These are phyloP conservation scores for Amphichorda felina DNA, from an alignment of 2,329 filamentous ascomycete species.

Conservation along the genomic window DNA sequence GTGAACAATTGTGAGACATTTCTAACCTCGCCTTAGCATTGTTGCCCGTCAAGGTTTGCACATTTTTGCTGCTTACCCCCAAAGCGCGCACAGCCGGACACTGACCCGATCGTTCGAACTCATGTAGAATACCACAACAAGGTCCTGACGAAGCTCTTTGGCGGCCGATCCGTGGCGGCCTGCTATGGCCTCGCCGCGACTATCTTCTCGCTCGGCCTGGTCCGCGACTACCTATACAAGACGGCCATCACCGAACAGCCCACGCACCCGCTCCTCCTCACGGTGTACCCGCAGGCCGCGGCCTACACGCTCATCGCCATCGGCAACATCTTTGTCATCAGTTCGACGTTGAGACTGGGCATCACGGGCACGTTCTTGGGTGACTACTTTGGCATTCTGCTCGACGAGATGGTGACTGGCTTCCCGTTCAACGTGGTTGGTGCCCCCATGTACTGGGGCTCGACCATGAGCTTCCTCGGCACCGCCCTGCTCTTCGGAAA, in stretches of 20 bases:
- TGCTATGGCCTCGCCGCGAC: conserved; percentile 82
- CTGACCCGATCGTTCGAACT: not conserved
- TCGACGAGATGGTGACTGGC: conserved; percentile 86
- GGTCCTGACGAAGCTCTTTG: conserved; percentile 75
- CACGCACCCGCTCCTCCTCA: conserved; percentile 59
- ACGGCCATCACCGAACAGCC: conserved; percentile 67
- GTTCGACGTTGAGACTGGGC: conserved; percentile 83
- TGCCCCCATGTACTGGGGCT: conserved; percentile 95
- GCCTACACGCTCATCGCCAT: conserved; percentile 59
- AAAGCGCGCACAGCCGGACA: too few species aligned
- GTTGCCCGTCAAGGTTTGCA: conserved; percentile 73
- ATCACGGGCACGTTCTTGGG: conserved; percentile 94
- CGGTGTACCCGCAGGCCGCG: conserved; percentile 43
- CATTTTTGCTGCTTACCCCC: too few species aligned
- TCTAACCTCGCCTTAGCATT: conserved; percentile 43
- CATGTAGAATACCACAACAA: conserved; percentile 78
- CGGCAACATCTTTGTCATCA: conserved; percentile 78
- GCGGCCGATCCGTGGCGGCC: conserved; percentile 62
- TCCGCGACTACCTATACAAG: conserved; percentile 84
- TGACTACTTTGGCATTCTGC: conserved; percentile 97
- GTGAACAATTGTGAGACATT: too few species aligned
- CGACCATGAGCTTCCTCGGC: conserved; percentile 83
- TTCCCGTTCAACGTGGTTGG: conserved; percentile 92
- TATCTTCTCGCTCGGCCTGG: conserved; percentile 85
- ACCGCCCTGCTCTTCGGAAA: conserved; percentile 76